Evolutionary conservation across 164 flowering plant genomes (phyloP).

Genomic region (Liriodendron chinense): DNA sequence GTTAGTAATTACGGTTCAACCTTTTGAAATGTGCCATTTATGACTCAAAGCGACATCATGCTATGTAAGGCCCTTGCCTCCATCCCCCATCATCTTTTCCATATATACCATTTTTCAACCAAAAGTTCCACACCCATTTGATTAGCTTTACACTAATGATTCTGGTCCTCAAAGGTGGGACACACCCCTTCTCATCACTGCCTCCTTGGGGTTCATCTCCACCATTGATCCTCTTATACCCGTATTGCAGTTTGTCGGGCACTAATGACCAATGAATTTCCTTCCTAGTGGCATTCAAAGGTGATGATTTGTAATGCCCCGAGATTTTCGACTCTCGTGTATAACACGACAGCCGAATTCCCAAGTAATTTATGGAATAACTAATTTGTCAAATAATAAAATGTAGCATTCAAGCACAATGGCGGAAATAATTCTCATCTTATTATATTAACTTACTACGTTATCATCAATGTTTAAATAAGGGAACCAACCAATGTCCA

Average conservation of each 20-base stretch:
- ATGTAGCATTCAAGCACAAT: too few relatives aligned
- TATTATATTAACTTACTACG: too few relatives aligned
- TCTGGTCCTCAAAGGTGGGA: slow-evolving; percentile 51
- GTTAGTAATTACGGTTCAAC: too few relatives aligned
- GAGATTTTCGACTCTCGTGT: too few relatives aligned
- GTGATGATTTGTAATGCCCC: too few relatives aligned
- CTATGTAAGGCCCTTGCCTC: slow-evolving; percentile 25
- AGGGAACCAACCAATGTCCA: too few relatives aligned
- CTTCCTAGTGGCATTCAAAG: slow-evolving; percentile 20
- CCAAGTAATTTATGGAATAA: too few relatives aligned
- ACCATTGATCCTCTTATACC: not conserved
- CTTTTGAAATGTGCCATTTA: too few relatives aligned
- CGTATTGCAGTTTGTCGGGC: slow-evolving; percentile 4
- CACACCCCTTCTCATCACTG: slow-evolving; percentile 21
- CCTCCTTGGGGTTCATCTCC: slow-evolving; percentile 13
- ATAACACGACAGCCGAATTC: too few relatives aligned
- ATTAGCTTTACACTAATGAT: slow-evolving; percentile 40
- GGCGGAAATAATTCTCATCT: too few relatives aligned
- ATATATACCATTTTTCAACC: slow-evolving; percentile 15
- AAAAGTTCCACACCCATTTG: not conserved
- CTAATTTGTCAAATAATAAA: too few relatives aligned
- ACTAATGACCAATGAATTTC: slow-evolving; percentile 14
- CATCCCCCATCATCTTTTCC: slow-evolving; percentile 29
- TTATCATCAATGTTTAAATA: too few relatives aligned
- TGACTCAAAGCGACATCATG: slow-evolving; percentile 67